Percentiles rank a stretch among this genome's conserved stretches.
Evolutionary conservation across 768 basidiomycete genomes (phyloP).

Genomic region (Arthromyces matolae): DNA sequence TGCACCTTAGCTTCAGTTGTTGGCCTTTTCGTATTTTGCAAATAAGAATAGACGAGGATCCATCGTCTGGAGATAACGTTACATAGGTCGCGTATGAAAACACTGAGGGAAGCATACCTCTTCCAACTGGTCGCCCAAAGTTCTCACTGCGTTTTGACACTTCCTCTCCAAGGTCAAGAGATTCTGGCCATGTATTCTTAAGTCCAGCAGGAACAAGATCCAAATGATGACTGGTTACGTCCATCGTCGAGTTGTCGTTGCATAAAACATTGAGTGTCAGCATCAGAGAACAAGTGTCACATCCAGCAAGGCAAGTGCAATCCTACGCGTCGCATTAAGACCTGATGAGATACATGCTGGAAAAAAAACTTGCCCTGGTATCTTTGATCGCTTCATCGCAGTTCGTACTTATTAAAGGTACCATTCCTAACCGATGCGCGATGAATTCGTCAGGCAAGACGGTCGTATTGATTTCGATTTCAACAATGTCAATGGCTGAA

Average conservation of each 20-base stretch:
- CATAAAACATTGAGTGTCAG: slow-evolving; percentile 78
- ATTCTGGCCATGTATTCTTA: slow-evolving; percentile 18
- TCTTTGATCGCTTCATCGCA: slow-evolving; percentile 87
- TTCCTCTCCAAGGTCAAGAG: slow-evolving; percentile 57
- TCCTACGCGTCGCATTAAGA: slow-evolving; percentile 51
- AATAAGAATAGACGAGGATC: slow-evolving; percentile 69
- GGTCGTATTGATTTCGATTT: slow-evolving; percentile 85
- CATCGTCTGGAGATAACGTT: slow-evolving; percentile 45
- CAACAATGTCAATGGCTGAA: slow-evolving; percentile 94
- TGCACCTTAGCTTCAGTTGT: slow-evolving; percentile 79
- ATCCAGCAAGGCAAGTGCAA: slow-evolving; percentile 83
- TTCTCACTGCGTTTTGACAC: slow-evolving; percentile 65
- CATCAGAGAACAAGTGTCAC: slow-evolving; percentile 81
- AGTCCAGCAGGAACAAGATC: slow-evolving; percentile 49
- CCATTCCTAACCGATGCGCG: slow-evolving; percentile 91
- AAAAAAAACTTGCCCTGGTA: slow-evolving; percentile 50
- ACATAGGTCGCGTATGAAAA: background rate
- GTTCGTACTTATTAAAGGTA: slow-evolving; percentile 83
- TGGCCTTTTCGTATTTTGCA: slow-evolving; percentile 94
- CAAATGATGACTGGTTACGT: slow-evolving; percentile 83
- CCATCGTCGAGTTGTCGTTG: slow-evolving; percentile 68
- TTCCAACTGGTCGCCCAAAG: slow-evolving; percentile 84
- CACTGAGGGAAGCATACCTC: slow-evolving; percentile 42
- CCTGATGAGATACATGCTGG: background rate
- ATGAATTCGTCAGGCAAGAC: slow-evolving; percentile 97